These are phyloP conservation scores for Selenicereus undatus DNA, from an alignment of 148 eudicot genomes.

Conservation along the genomic window DNA sequence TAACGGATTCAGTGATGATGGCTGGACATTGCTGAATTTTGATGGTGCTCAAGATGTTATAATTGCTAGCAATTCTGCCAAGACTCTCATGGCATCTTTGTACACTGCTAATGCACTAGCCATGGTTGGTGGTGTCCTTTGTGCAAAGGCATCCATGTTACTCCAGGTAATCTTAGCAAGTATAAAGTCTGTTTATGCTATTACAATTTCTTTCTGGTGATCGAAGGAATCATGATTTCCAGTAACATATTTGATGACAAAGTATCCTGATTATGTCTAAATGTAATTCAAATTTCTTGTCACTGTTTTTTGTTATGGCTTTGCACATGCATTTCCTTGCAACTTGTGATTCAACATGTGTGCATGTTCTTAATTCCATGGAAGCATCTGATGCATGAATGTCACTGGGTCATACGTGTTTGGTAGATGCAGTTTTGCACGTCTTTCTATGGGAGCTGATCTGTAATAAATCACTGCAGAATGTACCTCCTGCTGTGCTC, in stretches of 20 bases:
- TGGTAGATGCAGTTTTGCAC: background rate
- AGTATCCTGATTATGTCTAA: background rate
- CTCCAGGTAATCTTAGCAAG: conserved; percentile 54
- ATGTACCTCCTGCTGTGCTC: conserved; percentile 84
- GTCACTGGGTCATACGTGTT: conserved; percentile 8
- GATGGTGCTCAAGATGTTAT: conserved; percentile 84
- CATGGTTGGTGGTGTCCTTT: conserved; percentile 68
- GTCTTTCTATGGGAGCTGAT: background rate
- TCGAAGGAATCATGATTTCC: background rate
- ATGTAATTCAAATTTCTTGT: background rate
- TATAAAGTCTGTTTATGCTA: background rate
- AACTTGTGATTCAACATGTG: background rate
- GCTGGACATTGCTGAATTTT: conserved; percentile 76
- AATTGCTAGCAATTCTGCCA: conserved; percentile 64
- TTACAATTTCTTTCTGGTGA: background rate
- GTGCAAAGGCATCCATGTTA: conserved; percentile 97
- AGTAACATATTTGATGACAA: background rate
- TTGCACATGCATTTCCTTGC: background rate
- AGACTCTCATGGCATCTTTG: conserved; percentile 41
- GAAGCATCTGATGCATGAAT: background rate
- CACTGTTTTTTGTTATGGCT: background rate
- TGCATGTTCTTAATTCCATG: background rate
- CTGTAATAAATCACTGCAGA: conserved; percentile 34
- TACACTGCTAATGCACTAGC: conserved; percentile 43
- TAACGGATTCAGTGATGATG: conserved; percentile 88